phyloP scores from a whole-genome alignment of 2,329 filamentous ascomycete genomes.

The Xylaria sp. region DNA sequence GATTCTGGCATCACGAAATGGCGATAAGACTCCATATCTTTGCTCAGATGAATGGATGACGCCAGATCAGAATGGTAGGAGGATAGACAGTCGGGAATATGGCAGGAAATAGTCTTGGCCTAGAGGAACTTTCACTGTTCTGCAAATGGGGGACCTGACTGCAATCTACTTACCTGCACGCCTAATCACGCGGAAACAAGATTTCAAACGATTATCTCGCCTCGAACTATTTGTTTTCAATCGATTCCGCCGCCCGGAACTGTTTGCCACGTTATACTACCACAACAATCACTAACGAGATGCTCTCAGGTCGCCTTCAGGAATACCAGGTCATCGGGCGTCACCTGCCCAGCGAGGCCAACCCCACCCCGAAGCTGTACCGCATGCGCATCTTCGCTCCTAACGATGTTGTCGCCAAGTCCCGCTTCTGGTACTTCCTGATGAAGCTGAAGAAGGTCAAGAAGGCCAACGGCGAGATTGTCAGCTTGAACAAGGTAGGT shows the following conservation, averaged over 20 bases:
- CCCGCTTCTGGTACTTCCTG: constrained; percentile 99
- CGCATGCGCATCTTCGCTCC: constrained; percentile 99
- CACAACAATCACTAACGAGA: constrained; percentile 50
- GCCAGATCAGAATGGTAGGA: neutral
- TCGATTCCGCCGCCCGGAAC: neutral
- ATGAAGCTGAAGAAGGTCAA: constrained; percentile 99
- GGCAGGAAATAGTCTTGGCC: neutral
- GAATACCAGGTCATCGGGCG: constrained; percentile 99
- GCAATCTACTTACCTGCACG: neutral
- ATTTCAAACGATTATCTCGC: neutral
- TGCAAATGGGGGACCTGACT: neutral
- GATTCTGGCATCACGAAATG: neutral
- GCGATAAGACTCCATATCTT: neutral
- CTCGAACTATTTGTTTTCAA: neutral
- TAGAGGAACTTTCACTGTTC: neutral
- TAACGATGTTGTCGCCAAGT: constrained; percentile 98
- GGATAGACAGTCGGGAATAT: neutral
- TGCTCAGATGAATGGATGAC: neutral
- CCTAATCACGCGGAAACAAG: neutral
- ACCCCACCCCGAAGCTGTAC: constrained; percentile 98
- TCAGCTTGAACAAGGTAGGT: constrained; percentile 93
- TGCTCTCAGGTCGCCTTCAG: constrained; percentile 88
- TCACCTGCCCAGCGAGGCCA: constrained; percentile 96
- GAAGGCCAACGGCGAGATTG: constrained; percentile 99
- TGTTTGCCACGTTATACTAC: neutral